These are phyloP conservation scores for Triglochin maritima DNA, from an alignment of 106 monocot species.

Conservation along the genomic window DNA sequence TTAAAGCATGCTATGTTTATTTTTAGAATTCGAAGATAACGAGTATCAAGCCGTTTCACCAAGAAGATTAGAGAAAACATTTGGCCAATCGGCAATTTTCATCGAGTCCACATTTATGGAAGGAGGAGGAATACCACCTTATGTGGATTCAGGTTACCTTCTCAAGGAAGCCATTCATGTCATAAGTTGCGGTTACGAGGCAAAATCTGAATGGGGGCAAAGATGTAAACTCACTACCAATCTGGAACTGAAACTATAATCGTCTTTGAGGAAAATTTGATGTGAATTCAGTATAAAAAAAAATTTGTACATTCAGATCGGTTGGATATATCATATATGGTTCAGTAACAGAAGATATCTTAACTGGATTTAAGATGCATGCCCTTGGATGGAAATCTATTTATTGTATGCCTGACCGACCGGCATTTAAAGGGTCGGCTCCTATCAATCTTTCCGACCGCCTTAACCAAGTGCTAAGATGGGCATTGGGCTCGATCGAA, in stretches of 20 bases:
- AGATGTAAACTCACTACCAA: slow-evolving; percentile 38
- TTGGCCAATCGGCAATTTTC: slow-evolving; percentile 81
- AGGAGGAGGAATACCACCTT: slow-evolving; percentile 75
- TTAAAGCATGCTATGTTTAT: background rate
- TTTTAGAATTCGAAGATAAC: slow-evolving; percentile 64
- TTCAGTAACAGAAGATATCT: slow-evolving; percentile 83
- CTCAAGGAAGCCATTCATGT: slow-evolving; percentile 88
- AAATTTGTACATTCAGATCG: slow-evolving; percentile 40
- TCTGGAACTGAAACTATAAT: background rate
- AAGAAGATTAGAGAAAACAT: slow-evolving; percentile 70
- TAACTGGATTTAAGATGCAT: slow-evolving; percentile 92
- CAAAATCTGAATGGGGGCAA: slow-evolving; percentile 89
- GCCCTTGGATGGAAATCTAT: slow-evolving; percentile 79
- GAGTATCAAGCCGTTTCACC: slow-evolving; percentile 62
- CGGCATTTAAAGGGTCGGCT: slow-evolving; percentile 83
- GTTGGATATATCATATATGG: slow-evolving; percentile 92
- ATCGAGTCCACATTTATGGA: slow-evolving; percentile 79
- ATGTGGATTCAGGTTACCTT: slow-evolving; percentile 58
- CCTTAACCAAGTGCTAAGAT: slow-evolving; percentile 73
- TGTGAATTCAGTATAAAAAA: background rate
- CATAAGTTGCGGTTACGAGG: slow-evolving; percentile 86
- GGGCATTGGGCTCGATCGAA: slow-evolving; percentile 79
- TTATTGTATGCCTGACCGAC: slow-evolving; percentile 82
- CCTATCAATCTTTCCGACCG: slow-evolving; percentile 95
- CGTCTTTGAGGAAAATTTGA: background rate